These are phyloP conservation scores for Neofusicoccum ribis DNA, from an alignment of 2,329 filamentous ascomycete species.

Conservation along the genomic window DNA sequence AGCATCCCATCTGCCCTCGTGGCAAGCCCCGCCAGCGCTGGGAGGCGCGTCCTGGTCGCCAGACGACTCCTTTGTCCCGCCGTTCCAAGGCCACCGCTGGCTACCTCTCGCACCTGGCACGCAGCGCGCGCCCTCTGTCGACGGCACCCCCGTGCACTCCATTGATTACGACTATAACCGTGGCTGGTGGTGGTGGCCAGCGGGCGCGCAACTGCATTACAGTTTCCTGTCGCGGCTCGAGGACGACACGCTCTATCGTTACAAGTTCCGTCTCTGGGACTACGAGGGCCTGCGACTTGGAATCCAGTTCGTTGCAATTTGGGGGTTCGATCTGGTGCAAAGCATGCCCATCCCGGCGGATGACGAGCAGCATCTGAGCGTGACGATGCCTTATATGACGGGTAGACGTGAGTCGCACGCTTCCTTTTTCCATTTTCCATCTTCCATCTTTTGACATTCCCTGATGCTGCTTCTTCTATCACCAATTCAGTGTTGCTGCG, in stretches of 20 bases:
- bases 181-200: constrained; percentile 51
- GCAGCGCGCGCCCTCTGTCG: constrained; percentile 32
- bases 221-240: constrained; percentile 32
- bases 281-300: constrained; percentile 54
- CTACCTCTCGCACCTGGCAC: constrained; percentile 46
- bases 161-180: constrained; percentile 51
- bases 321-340: constrained; percentile 51
- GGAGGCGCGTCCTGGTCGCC: constrained; percentile 25
- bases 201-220: constrained; percentile 48
- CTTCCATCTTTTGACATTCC: neutral
- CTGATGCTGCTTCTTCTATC: too few species aligned
- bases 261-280: constrained; percentile 40
- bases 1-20: constrained; percentile 40
- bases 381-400: constrained; percentile 38
- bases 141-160: constrained; percentile 48
- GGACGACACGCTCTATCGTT: constrained; percentile 22
- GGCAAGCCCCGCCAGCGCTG: constrained; percentile 22
- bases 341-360: constrained; percentile 47
- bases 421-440: neutral
- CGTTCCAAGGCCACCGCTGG: constrained; percentile 52
- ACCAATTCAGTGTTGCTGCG: too few species aligned
- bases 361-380: constrained; percentile 50
- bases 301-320: constrained; percentile 56
- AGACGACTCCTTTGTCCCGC: constrained; percentile 27
- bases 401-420: constrained; percentile 33